Conservation (phyloP, 257 asterid genomes). For the Fraxinus anomala region DNA sequence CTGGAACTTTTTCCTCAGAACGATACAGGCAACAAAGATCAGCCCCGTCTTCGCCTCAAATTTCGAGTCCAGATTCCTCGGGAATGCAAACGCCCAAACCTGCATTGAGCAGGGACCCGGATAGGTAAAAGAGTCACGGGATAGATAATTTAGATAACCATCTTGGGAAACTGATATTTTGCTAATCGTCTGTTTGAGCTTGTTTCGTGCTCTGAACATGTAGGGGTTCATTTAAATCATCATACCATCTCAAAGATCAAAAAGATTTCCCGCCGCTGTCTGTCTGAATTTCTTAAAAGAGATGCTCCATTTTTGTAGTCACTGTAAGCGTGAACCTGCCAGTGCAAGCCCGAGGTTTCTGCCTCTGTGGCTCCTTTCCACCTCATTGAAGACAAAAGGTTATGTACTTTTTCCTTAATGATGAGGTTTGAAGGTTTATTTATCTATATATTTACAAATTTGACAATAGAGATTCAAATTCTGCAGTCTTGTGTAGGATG, state of each 20-base stretch:
- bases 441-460: conserved; percentile 35
- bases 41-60: conserved; percentile 34
- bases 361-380: conserved; percentile 41
- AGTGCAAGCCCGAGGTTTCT: conserved; percentile 44
- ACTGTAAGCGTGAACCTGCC: conserved; percentile 12
- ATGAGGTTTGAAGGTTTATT: conserved; percentile 19
- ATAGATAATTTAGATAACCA: conserved; percentile 14
- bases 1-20: conserved; percentile 35
- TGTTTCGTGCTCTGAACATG: conserved; percentile 41
- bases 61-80: conserved; percentile 28
- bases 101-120: conserved; percentile 40
- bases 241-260: conserved; percentile 76
- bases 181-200: conserved; percentile 36
- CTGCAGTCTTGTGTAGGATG: conserved; percentile 22
- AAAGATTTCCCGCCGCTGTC: conserved; percentile 90
- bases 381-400: conserved; percentile 2
- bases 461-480: conserved; percentile 23
- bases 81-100: conserved; percentile 38
- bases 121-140: conserved; percentile 52
- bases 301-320: conserved; percentile 20
- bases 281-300: conserved; percentile 32
- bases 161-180: conserved; percentile 32
- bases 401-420: not conserved
- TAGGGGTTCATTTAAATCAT: conserved; percentile 60
- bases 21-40: conserved; percentile 36